Evolutionary conservation across 2,329 filamentous ascomycete species (phyloP).

Genomic region (Grosmannia penicillata): DNA sequence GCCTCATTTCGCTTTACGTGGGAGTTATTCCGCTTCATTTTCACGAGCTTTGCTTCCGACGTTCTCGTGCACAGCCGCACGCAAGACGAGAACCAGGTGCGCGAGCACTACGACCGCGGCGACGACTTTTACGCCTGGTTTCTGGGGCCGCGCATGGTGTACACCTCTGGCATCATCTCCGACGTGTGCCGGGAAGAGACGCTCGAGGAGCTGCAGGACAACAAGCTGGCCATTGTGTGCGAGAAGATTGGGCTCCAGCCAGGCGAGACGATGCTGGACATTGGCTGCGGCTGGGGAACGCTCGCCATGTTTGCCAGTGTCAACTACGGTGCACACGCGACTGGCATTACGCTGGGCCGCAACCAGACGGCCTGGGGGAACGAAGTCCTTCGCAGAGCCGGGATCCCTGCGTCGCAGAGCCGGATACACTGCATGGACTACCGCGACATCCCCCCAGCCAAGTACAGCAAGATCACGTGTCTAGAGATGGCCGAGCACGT

Average conservation of each 20-base stretch:
- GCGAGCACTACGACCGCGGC: slow-evolving; percentile 93
- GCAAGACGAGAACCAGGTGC: slow-evolving; percentile 92
- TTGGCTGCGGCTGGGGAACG: slow-evolving; percentile 96
- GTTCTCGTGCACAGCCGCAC: not conserved
- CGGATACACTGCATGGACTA: slow-evolving; percentile 94
- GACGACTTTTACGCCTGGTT: slow-evolving; percentile 99
- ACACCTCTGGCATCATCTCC: slow-evolving; percentile 87
- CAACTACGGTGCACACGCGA: slow-evolving; percentile 73
- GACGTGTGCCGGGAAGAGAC: slow-evolving; percentile 78
- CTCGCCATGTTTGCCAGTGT: slow-evolving; percentile 84
- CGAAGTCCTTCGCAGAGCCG: slow-evolving; percentile 66
- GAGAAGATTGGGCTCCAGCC: slow-evolving; percentile 82
- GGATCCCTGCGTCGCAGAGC: slow-evolving; percentile 76
- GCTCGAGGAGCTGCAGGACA: slow-evolving; percentile 92
- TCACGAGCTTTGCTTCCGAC: not conserved
- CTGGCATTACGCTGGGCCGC: slow-evolving; percentile 82
- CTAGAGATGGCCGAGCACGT: slow-evolving; percentile 99
- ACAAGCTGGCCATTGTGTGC: slow-evolving; percentile 89
- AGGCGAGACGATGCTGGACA: slow-evolving; percentile 76
- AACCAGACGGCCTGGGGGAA: slow-evolving; percentile 98
- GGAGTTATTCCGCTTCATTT: slow-evolving; percentile 32
- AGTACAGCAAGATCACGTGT: slow-evolving; percentile 91
- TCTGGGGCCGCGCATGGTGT: slow-evolving; percentile 96
- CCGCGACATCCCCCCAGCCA: slow-evolving; percentile 72
- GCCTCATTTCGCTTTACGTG: slow-evolving; percentile 67